Percentiles rank a stretch among this genome's conserved stretches.
Evolutionary conservation across 495 filamentous ascomycete genomes (phyloP).

Genomic region (Penicillium roqueforti): DNA sequence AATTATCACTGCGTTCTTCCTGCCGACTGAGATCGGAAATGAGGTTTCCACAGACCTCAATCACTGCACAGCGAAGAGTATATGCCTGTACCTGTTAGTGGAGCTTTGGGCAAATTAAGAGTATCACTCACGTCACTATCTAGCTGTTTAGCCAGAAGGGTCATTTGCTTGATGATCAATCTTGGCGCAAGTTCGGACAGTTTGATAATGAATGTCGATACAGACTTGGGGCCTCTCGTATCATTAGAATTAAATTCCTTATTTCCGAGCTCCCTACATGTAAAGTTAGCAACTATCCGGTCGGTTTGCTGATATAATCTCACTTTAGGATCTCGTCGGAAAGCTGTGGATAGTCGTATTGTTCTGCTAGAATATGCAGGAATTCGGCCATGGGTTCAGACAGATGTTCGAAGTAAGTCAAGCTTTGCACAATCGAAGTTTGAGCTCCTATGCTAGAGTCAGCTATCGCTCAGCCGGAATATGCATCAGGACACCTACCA

Average conservation of each 20-base stretch:
- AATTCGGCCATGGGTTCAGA: slow-evolving; percentile 99
- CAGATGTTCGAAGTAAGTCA: slow-evolving; percentile 97
- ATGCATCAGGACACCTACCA: slow-evolving; percentile 50
- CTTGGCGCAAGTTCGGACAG: slow-evolving; percentile 94
- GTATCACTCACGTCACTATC: slow-evolving; percentile 73
- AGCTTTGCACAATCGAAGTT: slow-evolving; percentile 93
- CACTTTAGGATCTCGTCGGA: slow-evolving; percentile 83
- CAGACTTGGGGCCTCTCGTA: slow-evolving; percentile 89
- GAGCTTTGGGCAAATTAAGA: neutral
- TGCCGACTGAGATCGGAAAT: slow-evolving; percentile 85
- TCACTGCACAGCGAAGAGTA: slow-evolving; percentile 84
- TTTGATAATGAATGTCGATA: slow-evolving; percentile 92
- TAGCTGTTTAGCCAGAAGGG: slow-evolving; percentile 82
- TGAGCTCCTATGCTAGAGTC: slow-evolving; percentile 67
- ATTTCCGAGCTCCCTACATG: slow-evolving; percentile 75
- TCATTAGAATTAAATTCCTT: slow-evolving; percentile 98
- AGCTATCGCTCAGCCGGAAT: slow-evolving; percentile 9
- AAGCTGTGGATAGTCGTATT: slow-evolving; percentile 97
- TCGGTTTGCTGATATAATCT: neutral
- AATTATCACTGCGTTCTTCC: slow-evolving; percentile 83
- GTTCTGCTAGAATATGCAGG: slow-evolving; percentile 88
- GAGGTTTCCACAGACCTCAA: slow-evolving; percentile 98
- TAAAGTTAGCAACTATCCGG: slow-evolving; percentile 13
- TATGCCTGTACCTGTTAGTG: slow-evolving; percentile 60
- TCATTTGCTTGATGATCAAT: slow-evolving; percentile 96